phyloP scores from a whole-genome alignment of 2,329 filamentous ascomycete genomes.

The Scytalidium sp. region DNA sequence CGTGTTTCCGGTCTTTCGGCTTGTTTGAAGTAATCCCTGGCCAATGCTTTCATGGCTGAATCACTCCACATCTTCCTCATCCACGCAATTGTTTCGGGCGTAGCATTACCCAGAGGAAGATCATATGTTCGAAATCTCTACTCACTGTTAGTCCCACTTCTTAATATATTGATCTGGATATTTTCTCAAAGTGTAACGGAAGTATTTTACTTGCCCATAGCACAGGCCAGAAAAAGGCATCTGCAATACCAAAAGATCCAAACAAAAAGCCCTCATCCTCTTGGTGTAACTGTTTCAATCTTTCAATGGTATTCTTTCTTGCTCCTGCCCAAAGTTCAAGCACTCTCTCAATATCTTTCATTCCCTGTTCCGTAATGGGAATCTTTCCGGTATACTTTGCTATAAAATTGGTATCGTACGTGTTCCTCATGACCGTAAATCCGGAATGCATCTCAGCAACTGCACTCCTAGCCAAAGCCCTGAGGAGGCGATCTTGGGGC shows the following conservation, averaged over 20 bases:
- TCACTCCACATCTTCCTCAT: slow-evolving; percentile 29
- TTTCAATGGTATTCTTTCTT: slow-evolving; percentile 15
- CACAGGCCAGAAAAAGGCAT: slow-evolving; percentile 30
- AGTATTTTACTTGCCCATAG: slow-evolving; percentile 23
- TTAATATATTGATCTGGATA: neutral
- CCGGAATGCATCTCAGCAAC: slow-evolving; percentile 16
- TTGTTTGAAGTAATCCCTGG: slow-evolving; percentile 24
- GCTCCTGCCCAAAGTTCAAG: slow-evolving; percentile 21
- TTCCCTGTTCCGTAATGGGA: slow-evolving; percentile 15
- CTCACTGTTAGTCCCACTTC: neutral
- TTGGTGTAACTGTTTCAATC: slow-evolving; percentile 15
- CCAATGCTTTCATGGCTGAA: slow-evolving; percentile 17
- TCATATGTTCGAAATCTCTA: slow-evolving; percentile 27
- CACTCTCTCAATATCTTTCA: slow-evolving; percentile 19
- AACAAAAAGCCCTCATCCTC: slow-evolving; percentile 26
- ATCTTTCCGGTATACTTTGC: slow-evolving; percentile 23
- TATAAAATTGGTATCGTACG: slow-evolving; percentile 17
- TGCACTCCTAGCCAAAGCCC: slow-evolving; percentile 10
- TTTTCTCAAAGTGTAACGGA: neutral
- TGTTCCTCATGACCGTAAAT: slow-evolving; percentile 9
- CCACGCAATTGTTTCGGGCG: slow-evolving; percentile 22
- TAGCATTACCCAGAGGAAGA: slow-evolving; percentile 22
- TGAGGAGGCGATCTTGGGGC: slow-evolving; percentile 30
- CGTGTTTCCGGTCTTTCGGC: slow-evolving; percentile 17
- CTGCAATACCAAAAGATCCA: slow-evolving; percentile 26